Conservation (phyloP, 2,329 filamentous ascomycete genomes). For the Phoma sp. region DNA sequence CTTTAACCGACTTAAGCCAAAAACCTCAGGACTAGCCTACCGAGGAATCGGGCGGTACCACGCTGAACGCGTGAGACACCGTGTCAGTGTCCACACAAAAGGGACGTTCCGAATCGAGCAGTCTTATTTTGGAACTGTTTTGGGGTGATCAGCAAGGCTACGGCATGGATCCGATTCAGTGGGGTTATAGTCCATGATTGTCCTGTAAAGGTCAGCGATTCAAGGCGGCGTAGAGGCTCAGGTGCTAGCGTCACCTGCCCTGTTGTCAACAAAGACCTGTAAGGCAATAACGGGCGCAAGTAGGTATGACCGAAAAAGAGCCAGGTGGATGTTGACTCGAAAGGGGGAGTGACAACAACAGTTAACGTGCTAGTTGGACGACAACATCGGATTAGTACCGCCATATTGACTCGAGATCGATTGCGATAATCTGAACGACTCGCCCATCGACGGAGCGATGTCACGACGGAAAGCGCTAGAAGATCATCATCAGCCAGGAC, state of each 20-base stretch:
- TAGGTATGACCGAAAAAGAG: neutral
- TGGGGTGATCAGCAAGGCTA: constrained; percentile 1
- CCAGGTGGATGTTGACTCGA: neutral
- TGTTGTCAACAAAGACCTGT: neutral
- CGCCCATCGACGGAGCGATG: neutral
- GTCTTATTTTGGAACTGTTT: constrained; percentile 7
- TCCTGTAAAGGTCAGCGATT: neutral
- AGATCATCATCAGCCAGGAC: neutral
- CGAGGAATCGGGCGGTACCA: constrained; percentile 1
- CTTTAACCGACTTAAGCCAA: neutral
- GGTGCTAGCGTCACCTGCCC: neutral
- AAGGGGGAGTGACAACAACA: neutral
- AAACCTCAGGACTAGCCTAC: constrained; percentile 3
- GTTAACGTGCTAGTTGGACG: neutral
- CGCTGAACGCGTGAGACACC: neutral
- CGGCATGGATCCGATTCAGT: constrained; percentile 1
- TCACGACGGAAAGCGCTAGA: neutral
- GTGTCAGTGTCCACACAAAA: constrained; percentile 1
- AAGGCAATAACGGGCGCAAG: neutral
- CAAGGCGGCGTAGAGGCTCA: neutral
- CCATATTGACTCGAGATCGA: neutral
- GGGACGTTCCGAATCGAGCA: constrained; percentile 3
- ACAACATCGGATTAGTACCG: neutral
- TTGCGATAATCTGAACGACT: neutral
- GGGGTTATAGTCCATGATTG: neutral